Evolutionary conservation across 2,329 filamentous ascomycete species (phyloP).

Genomic region (Cyclaneusma minus): DNA sequence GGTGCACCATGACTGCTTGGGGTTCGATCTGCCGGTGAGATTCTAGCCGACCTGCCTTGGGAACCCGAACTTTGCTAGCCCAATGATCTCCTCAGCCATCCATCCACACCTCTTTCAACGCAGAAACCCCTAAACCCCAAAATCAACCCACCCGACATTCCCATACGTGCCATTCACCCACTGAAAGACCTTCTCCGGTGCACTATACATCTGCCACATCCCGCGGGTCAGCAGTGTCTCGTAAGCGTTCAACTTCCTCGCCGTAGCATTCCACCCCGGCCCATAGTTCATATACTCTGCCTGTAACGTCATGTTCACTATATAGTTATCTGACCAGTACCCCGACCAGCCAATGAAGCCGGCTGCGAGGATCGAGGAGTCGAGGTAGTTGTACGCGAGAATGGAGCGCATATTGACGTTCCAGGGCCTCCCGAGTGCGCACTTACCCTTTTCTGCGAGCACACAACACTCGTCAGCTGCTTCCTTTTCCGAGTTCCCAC

Average conservation of each 20-base stretch:
- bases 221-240: conserved; percentile 22
- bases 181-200: conserved; percentile 29
- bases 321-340: conserved; percentile 18
- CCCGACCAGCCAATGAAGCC: conserved; percentile 35
- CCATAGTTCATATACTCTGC: conserved; percentile 35
- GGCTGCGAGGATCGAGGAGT: conserved; percentile 28
- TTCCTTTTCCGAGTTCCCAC: too few species aligned
- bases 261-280: conserved; percentile 33
- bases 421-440: conserved; percentile 37
- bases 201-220: conserved; percentile 22
- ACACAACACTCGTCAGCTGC: too few species aligned
- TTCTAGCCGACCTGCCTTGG: too few species aligned
- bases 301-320: conserved; percentile 29
- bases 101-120: conserved; percentile 1
- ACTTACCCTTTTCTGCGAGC: conserved; percentile 21
- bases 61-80: too few species aligned
- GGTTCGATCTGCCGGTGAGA: too few species aligned
- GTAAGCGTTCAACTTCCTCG: conserved; percentile 24
- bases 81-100: background rate
- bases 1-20: too few species aligned
- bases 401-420: conserved; percentile 35
- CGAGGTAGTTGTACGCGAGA: conserved; percentile 32
- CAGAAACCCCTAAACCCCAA: conserved; percentile 4
- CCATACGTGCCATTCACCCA: conserved; percentile 26
- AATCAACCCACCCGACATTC: conserved; percentile 33